Evolutionary conservation across 345 rosid genomes (phyloP).

Genomic region (Raphanus raphanistrum): DNA sequence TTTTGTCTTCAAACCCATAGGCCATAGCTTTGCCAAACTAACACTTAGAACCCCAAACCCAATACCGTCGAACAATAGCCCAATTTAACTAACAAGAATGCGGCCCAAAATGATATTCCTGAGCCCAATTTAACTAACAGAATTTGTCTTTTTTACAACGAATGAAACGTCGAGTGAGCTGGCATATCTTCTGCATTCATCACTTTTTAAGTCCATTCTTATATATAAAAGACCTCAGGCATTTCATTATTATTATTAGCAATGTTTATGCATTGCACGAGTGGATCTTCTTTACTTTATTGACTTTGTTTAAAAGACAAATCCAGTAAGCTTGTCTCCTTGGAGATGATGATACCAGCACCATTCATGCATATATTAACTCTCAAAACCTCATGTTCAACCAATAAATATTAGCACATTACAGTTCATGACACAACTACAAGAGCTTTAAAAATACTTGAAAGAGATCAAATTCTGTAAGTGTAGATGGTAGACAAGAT

Average conservation of each 20-base stretch:
- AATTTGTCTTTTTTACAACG: neutral
- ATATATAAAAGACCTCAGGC: neutral
- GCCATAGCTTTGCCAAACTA: neutral
- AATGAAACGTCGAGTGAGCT: neutral
- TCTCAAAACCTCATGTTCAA: slow-evolving; percentile 10
- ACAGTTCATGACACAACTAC: slow-evolving; percentile 24
- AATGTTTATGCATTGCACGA: neutral
- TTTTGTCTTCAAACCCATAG: neutral
- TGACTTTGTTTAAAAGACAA: neutral
- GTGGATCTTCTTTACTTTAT: neutral
- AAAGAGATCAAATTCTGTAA: slow-evolving; percentile 9
- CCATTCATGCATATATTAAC: slow-evolving; percentile 31
- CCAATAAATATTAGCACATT: slow-evolving; percentile 9
- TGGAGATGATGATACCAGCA: slow-evolving; percentile 11
- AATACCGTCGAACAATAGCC: neutral
- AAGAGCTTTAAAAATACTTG: neutral
- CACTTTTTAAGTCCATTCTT: neutral
- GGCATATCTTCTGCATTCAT: neutral
- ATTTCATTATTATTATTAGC: neutral
- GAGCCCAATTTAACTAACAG: neutral
- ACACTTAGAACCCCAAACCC: neutral
- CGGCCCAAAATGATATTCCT: too few species aligned
- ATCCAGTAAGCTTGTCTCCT: slow-evolving; percentile 23
- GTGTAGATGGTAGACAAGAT: slow-evolving; percentile 25
- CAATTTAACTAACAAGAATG: neutral